Conservation (phyloP, 768 basidiomycete genomes). For the Goffeauzyma gilvescens region DNA sequence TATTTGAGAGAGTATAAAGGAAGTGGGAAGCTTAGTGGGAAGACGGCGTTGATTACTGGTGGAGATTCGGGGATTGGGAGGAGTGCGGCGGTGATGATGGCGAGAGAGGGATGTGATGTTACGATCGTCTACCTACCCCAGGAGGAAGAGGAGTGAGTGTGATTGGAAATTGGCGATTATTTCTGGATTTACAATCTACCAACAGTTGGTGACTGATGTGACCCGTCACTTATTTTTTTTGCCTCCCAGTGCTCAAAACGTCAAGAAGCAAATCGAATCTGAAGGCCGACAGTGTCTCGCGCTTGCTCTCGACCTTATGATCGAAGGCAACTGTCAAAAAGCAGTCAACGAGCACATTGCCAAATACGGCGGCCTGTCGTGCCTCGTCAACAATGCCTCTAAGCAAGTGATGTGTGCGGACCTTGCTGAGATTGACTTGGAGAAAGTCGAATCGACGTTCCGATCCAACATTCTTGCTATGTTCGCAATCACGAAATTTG, state of each 20-base stretch:
- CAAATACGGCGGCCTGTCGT: slow-evolving; percentile 20
- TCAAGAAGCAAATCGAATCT: slow-evolving; percentile 38
- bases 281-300: slow-evolving; percentile 31
- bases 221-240: too few relatives aligned
- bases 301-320: slow-evolving; percentile 35
- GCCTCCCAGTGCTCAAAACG: slow-evolving; percentile 35
- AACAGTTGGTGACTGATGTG: too few relatives aligned
- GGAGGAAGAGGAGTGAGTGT: slow-evolving; percentile 39
- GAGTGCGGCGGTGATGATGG: slow-evolving; percentile 29
- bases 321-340: slow-evolving; percentile 35
- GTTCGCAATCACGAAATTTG: slow-evolving; percentile 43
- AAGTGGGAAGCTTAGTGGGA: slow-evolving; percentile 36
- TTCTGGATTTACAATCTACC: too few relatives aligned
- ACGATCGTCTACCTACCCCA: slow-evolving; percentile 39
- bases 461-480: slow-evolving; percentile 43
- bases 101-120: slow-evolving; percentile 35
- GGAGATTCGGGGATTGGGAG: slow-evolving; percentile 26
- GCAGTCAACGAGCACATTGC: slow-evolving; percentile 39
- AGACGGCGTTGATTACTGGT: slow-evolving; percentile 28
- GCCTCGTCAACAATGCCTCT: slow-evolving; percentile 30
- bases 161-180: too few relatives aligned
- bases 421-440: slow-evolving; percentile 39
- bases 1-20: slow-evolving; percentile 41
- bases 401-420: slow-evolving; percentile 37
- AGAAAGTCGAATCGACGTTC: slow-evolving; percentile 42